Conservation (phyloP, 78 protist species). For the Anaeramoeba flamelloides region DNA sequence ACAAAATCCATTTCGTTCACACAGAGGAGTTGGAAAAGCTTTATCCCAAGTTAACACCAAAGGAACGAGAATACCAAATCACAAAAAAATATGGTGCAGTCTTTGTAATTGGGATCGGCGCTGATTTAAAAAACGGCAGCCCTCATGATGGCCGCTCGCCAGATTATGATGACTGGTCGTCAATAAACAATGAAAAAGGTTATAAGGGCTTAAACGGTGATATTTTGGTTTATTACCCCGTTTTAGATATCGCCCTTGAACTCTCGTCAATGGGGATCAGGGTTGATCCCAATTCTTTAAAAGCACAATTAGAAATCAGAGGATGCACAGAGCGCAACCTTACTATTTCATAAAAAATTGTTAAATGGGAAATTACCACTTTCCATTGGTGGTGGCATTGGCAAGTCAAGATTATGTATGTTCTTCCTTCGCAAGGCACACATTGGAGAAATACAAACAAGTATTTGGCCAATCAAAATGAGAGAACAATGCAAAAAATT, state of each 20-base stretch:
- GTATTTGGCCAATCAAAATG: constrained; percentile 5
- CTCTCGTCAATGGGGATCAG: constrained; percentile 20
- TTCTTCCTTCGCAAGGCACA: constrained; percentile 9
- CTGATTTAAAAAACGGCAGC: not conserved
- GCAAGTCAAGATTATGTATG: constrained; percentile 14
- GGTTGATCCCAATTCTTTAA: constrained; percentile 1
- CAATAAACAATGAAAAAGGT: not conserved
- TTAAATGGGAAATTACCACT: constrained; percentile 7
- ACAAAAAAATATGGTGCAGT: constrained; percentile 15
- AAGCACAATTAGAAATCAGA: constrained; percentile 1
- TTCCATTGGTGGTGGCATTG: constrained; percentile 23
- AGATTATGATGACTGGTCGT: constrained; percentile 19
- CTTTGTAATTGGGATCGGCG: constrained; percentile 13
- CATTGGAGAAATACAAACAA: constrained; percentile 7
- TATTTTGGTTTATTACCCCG: constrained; percentile 5
- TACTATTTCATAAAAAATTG: not conserved
- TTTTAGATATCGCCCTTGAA: too few relatives aligned
- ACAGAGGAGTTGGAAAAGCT: not conserved
- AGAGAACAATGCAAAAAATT: not conserved
- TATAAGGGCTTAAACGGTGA: constrained; percentile 12
- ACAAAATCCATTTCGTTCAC: not conserved
- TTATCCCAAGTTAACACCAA: constrained; percentile 13
- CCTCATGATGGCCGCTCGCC: constrained; percentile 10
- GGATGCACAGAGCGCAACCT: not conserved
- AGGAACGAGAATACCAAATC: constrained; percentile 11